These are phyloP conservation scores for Suillus subaureus DNA, from an alignment of 768 basidiomycete species.

Conservation along the genomic window DNA sequence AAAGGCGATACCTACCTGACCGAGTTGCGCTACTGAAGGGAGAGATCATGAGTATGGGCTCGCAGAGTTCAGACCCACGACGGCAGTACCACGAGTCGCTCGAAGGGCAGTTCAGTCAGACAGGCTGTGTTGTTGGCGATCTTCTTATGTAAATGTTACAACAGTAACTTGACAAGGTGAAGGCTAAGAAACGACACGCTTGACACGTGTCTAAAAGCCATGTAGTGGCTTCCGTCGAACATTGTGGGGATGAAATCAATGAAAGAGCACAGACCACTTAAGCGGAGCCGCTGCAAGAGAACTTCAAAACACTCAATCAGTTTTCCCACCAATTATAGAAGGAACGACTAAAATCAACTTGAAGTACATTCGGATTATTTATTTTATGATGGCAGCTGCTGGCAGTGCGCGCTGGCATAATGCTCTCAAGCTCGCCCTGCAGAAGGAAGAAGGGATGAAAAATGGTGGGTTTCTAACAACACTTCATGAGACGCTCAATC, in stretches of 20 bases:
- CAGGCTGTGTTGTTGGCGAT: not conserved
- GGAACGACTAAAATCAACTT: no score
- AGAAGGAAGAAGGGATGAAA: constrained; percentile 41
- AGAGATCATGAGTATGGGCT: not conserved
- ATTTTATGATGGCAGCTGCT: constrained; percentile 17
- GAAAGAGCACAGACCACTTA: not conserved
- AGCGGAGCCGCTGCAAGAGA: not conserved
- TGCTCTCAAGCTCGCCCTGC: constrained; percentile 45
- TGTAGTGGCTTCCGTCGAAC: constrained; percentile 26
- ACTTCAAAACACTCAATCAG: no score
- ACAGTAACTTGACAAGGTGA: not conserved
- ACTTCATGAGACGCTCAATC: not conserved
- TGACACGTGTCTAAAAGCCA: not conserved
- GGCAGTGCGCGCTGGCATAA: constrained; percentile 48
- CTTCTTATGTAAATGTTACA: not conserved
- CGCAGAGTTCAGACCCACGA: not conserved
- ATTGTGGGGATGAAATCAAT: constrained; percentile 23
- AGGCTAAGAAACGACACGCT: not conserved
- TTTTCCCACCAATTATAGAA: no score
- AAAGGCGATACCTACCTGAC: not conserved
- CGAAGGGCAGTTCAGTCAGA: not conserved
- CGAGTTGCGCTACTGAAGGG: not conserved
- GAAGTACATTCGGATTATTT: not conserved
- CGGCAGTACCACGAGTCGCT: not conserved
- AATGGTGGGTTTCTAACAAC: constrained; percentile 6